Percentiles rank a stretch among this genome's conserved stretches.
phyloP scores from a whole-genome alignment of 306 rosid genomes.

The Morella rubra region DNA sequence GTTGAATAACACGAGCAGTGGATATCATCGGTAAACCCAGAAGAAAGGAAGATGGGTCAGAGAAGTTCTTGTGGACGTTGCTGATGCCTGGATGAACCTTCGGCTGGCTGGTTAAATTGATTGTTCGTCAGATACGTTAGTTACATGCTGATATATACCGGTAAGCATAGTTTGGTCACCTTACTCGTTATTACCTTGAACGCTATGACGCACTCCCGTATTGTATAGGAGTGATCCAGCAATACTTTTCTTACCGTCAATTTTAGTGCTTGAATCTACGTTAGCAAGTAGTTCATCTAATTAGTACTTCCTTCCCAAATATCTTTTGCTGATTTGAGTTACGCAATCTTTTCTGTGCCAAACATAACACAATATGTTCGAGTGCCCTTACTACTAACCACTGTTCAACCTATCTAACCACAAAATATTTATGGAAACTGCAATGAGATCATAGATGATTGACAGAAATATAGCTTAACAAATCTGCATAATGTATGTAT shows the following conservation, averaged over 20 bases:
- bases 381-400: too few species aligned
- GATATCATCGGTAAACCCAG: conserved; percentile 70
- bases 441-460: background rate
- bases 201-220: too few species aligned
- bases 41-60: conserved; percentile 73
- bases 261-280: background rate
- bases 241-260: too few species aligned
- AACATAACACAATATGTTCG: too few species aligned
- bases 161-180: conserved; percentile 32
- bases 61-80: conserved; percentile 77
- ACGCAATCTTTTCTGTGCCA: too few species aligned
- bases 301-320: too few species aligned
- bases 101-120: conserved; percentile 67
- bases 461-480: background rate
- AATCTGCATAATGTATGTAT: background rate
- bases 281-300: background rate
- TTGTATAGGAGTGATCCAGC: too few species aligned
- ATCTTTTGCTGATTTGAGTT: too few species aligned
- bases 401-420: too few species aligned
- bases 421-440: background rate
- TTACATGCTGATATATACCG: conserved; percentile 62
- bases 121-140: conserved; percentile 49
- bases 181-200: background rate
- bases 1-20: too few species aligned
- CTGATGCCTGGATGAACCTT: conserved; percentile 98